Evolutionary conservation across 2,329 filamentous ascomycete species (phyloP).

Genomic region (Piedraia hortae): DNA sequence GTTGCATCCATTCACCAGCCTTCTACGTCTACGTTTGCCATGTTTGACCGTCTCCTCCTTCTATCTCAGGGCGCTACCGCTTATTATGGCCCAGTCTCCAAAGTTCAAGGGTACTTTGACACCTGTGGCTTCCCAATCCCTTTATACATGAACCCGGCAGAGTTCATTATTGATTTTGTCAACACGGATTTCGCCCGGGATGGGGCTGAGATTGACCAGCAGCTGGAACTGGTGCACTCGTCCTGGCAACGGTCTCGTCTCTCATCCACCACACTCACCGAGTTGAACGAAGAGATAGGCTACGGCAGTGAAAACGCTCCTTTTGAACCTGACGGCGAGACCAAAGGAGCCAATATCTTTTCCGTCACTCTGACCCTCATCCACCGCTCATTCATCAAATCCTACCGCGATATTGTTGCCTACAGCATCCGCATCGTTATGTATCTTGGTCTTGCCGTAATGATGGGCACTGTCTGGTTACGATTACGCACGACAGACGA

Average conservation of each 20-base stretch:
- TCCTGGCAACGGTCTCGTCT: conserved; percentile 27
- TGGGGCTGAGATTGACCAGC: conserved; percentile 19
- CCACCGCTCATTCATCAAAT: conserved; percentile 59
- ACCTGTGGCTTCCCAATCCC: conserved; percentile 34
- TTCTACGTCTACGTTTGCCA: conserved; percentile 47
- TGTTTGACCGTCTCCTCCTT: conserved; percentile 55
- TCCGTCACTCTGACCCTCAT: conserved; percentile 36
- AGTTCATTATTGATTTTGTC: conserved; percentile 51
- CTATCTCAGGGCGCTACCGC: conserved; percentile 42
- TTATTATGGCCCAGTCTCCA: conserved; percentile 39
- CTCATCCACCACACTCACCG: conserved; percentile 11
- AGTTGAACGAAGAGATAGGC: conserved; percentile 13
- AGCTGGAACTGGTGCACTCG: conserved; percentile 25
- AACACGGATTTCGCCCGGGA: conserved; percentile 45
- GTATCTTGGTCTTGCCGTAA: conserved; percentile 54
- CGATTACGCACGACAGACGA: conserved; percentile 38
- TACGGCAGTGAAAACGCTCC: conserved; percentile 11
- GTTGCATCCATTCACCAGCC: conserved; percentile 70
- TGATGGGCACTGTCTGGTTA: conserved; percentile 76
- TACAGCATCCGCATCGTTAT: conserved; percentile 63
- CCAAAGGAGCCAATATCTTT: conserved; percentile 18
- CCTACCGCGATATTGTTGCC: conserved; percentile 55
- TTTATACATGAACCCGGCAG: conserved; percentile 47
- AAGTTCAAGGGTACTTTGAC: conserved; percentile 35
- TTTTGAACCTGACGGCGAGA: conserved; percentile 8